A percentile compares a stretch with the other conserved stretches of the same genome.
These are phyloP conservation scores for Sistotremastrum niveocremeum DNA, from an alignment of 768 basidiomycete genomes.

Conservation along the genomic window DNA sequence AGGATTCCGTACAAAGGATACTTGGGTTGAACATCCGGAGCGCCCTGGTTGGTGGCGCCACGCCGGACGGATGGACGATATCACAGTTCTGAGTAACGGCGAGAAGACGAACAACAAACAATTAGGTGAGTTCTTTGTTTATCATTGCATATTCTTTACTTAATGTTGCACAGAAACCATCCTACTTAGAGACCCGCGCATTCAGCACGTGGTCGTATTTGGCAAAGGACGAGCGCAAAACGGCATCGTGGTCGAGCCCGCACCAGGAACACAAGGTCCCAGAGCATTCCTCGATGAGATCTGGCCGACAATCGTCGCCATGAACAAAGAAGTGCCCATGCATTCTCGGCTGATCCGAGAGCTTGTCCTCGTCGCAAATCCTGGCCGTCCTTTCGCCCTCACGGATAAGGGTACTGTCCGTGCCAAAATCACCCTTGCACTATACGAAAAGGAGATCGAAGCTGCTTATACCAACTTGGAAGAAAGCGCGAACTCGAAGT, in stretches of 20 bases:
- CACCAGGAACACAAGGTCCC: background rate
- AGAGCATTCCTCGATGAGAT: conserved; percentile 9
- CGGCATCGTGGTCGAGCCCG: conserved; percentile 11
- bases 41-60: conserved; percentile 10
- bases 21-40: conserved; percentile 12
- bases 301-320: conserved; percentile 12
- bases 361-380: conserved; percentile 13
- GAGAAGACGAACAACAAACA: conserved; percentile 19
- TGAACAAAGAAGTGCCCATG: conserved; percentile 13
- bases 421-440: conserved; percentile 2
- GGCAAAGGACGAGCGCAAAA: conserved; percentile 13
- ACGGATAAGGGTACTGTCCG: conserved; percentile 9
- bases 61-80: conserved; percentile 11
- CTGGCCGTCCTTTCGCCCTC: conserved; percentile 11
- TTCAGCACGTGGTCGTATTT: conserved; percentile 12
- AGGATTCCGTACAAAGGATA: conserved; percentile 11
- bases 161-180: conserved; percentile 10
- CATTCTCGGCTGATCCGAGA: conserved; percentile 15
- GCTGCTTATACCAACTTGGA: background rate
- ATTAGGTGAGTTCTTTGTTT: conserved; percentile 9
- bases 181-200: conserved; percentile 9
- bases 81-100: conserved; percentile 17
- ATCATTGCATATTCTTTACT: background rate
- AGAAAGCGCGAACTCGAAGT: background rate
- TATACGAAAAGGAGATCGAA: background rate